A percentile compares a stretch with the other conserved stretches of the same genome.
phyloP scores from a whole-genome alignment of 805 yeast genomes.

The Candida saitoana region DNA sequence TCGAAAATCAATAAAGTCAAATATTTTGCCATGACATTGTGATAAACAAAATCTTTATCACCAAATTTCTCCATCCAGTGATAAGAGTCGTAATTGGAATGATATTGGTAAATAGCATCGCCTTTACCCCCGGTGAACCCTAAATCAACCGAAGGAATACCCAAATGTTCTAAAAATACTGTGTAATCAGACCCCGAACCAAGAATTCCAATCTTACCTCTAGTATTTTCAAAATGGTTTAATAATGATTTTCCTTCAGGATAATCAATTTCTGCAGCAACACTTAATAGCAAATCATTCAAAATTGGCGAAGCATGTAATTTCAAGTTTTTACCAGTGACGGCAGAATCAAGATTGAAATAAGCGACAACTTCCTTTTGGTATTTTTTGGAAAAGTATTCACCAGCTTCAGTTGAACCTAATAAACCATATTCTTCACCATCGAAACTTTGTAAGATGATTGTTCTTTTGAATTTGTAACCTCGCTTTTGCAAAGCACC shows the following conservation, averaged over 20 bases:
- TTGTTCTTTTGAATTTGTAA: slow-evolving; percentile 35
- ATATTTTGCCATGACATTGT: slow-evolving; percentile 56
- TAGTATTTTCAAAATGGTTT: slow-evolving; percentile 42
- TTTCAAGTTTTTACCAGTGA: slow-evolving; percentile 47
- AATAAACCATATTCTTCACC: slow-evolving; percentile 49
- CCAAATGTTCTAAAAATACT: slow-evolving; percentile 62
- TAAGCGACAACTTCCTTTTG: slow-evolving; percentile 46
- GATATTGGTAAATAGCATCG: slow-evolving; percentile 54
- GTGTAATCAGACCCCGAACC: slow-evolving; percentile 54
- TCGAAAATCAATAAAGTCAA: slow-evolving; percentile 52
- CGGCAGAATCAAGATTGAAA: slow-evolving; percentile 49
- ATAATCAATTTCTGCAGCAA: slow-evolving; percentile 45
- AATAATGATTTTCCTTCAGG: slow-evolving; percentile 39
- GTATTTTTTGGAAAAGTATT: slow-evolving; percentile 38
- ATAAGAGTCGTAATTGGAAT: slow-evolving; percentile 56
- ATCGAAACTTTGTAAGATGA: slow-evolving; percentile 37
- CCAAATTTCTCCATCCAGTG: slow-evolving; percentile 51
- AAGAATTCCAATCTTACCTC: slow-evolving; percentile 35
- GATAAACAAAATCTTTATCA: slow-evolving; percentile 51
- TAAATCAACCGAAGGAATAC: slow-evolving; percentile 58
- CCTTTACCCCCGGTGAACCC: slow-evolving; percentile 30
- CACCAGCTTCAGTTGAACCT: slow-evolving; percentile 57
- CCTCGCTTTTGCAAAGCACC: slow-evolving; percentile 35
- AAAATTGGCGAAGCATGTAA: slow-evolving; percentile 58
- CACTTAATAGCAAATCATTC: slow-evolving; percentile 39